phyloP scores from a whole-genome alignment of 768 basidiomycete species.

The Auricularia auricula-judae region DNA sequence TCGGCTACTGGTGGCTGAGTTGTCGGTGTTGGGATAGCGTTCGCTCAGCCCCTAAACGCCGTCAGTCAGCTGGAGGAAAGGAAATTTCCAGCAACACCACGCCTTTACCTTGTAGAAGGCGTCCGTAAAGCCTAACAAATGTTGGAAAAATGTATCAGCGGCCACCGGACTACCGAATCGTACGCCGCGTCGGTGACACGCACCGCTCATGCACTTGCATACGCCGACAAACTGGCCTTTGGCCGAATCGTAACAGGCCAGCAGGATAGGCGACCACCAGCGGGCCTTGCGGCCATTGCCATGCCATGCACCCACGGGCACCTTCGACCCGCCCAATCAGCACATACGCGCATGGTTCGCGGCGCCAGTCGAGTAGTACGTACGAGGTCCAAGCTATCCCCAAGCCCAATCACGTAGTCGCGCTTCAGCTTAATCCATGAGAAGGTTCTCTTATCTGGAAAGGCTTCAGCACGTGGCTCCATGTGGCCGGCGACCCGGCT shows the following conservation, averaged over 20 bases:
- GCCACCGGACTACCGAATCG: background rate
- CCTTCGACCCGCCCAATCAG: slow-evolving; percentile 23
- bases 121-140: slow-evolving; percentile 64
- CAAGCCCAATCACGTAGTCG: slow-evolving; percentile 73
- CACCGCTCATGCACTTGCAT: slow-evolving; percentile 86
- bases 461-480: background rate
- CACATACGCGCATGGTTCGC: slow-evolving; percentile 6
- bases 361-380: slow-evolving; percentile 37
- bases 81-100: background rate
- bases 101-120: slow-evolving; percentile 59
- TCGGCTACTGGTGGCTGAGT: slow-evolving; percentile 41
- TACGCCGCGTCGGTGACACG: slow-evolving; percentile 10
- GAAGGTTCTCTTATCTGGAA: slow-evolving; percentile 64
- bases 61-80: background rate
- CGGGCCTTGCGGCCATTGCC: slow-evolving; percentile 80
- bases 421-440: slow-evolving; percentile 92
- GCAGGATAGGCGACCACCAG: slow-evolving; percentile 88
- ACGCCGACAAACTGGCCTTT: slow-evolving; percentile 58
- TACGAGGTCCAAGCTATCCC: slow-evolving; percentile 64
- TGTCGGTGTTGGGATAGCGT: slow-evolving; percentile 55
- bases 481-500: background rate
- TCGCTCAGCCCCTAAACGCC: slow-evolving; percentile 41
- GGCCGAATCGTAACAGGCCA: slow-evolving; percentile 62
- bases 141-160: background rate
- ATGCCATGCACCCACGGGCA: slow-evolving; percentile 62